phyloP scores from a whole-genome alignment of 352 stramenopile genomes.

The Elongisporangium undulatum region DNA sequence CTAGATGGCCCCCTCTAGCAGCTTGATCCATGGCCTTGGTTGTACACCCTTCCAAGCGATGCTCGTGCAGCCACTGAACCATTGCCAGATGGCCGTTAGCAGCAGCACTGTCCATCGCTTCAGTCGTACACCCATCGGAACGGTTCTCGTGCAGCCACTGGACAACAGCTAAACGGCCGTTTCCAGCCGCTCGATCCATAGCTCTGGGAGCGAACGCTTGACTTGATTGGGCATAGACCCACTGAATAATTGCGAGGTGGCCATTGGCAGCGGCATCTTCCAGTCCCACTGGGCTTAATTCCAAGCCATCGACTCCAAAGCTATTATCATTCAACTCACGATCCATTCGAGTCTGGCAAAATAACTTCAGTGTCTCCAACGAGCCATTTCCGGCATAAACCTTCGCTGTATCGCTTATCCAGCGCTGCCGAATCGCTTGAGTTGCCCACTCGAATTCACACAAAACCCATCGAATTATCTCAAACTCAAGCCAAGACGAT shows the following conservation, averaged over 20 bases:
- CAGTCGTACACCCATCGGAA: slow-evolving; percentile 25
- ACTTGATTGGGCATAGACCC: slow-evolving; percentile 3
- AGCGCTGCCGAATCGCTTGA: no score
- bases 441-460: no score
- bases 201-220: background rate
- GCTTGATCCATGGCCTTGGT: slow-evolving; percentile 42
- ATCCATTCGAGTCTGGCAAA: no score
- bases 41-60: slow-evolving; percentile 32
- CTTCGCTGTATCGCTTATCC: no score
- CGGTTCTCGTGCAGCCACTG: slow-evolving; percentile 5
- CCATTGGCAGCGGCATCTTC: slow-evolving; percentile 22
- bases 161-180: slow-evolving; percentile 9
- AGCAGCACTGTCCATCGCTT: slow-evolving; percentile 44
- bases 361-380: no score
- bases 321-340: no score
- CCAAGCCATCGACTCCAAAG: no score
- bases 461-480: no score
- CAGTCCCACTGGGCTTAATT: background rate
- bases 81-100: slow-evolving; percentile 41
- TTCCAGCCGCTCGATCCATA: background rate
- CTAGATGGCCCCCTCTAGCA: slow-evolving; percentile 34
- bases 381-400: no score
- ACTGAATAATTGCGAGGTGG: slow-evolving; percentile 27
- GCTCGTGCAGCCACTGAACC: slow-evolving; percentile 39
- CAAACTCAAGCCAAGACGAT: no score